Evolutionary conservation across 768 basidiomycete species (phyloP).

Genomic region (Russula sp.): DNA sequence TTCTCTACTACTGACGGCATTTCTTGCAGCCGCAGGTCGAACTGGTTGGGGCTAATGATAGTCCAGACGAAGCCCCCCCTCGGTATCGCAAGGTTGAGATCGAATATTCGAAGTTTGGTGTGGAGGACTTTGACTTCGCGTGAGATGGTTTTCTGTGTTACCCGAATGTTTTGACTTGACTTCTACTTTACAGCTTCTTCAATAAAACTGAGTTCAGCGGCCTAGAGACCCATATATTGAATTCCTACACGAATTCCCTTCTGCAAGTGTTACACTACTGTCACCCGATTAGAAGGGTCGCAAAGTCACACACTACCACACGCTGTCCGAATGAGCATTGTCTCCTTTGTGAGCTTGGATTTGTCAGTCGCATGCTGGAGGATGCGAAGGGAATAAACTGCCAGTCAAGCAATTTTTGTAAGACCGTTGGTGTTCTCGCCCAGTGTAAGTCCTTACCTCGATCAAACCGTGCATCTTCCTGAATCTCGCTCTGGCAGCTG

Average conservation of each 20-base stretch:
- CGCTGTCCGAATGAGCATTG: constrained; percentile 89
- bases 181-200: constrained; percentile 48
- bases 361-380: constrained; percentile 91
- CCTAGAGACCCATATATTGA: constrained; percentile 92
- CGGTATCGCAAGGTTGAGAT: constrained; percentile 92
- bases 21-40: constrained; percentile 43
- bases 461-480: neutral
- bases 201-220: constrained; percentile 89
- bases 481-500: constrained; percentile 35
- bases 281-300: constrained; percentile 66
- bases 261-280: constrained; percentile 88
- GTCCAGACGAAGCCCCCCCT: constrained; percentile 58
- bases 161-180: neutral
- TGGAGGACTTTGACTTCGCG: constrained; percentile 99
- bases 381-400: constrained; percentile 93
- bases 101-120: constrained; percentile 96
- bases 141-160: constrained; percentile 29
- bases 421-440: constrained; percentile 81
- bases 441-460: constrained; percentile 47
- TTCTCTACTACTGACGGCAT: neutral
- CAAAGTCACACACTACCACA: constrained; percentile 87
- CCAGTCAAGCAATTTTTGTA: constrained; percentile 95
- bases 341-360: constrained; percentile 90
- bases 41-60: constrained; percentile 42
- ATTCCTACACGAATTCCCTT: constrained; percentile 92